Evolutionary conservation across 2,329 filamentous ascomycete species (phyloP).

Genomic region (Neonectria faginata): DNA sequence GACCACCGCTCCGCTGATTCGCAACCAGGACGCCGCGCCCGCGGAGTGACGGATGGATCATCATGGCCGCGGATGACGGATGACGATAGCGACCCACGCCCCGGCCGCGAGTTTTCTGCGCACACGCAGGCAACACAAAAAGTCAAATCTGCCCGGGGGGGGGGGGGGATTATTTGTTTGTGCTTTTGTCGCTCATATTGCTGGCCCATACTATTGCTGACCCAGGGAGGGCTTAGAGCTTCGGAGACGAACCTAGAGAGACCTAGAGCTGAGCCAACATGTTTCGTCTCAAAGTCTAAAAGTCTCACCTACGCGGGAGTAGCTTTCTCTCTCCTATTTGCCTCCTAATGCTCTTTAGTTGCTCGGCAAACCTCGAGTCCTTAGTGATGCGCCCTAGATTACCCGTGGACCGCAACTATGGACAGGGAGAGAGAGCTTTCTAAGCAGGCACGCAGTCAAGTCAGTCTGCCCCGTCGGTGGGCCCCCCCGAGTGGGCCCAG

Average conservation of each 20-base stretch:
- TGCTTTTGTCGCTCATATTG: background rate
- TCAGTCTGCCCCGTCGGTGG: conserved; percentile 3
- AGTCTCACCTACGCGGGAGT: conserved; percentile 15
- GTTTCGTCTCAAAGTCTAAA: conserved; percentile 45
- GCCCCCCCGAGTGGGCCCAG: conserved; percentile 30
- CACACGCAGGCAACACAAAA: background rate
- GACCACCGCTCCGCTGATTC: background rate
- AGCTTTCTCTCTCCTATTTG: background rate
- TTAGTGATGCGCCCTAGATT: background rate
- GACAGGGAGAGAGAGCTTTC: background rate
- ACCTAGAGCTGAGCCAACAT: conserved; percentile 13
- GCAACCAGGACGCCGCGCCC: background rate
- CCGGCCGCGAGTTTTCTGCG: background rate
- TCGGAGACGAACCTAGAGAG: conserved; percentile 8
- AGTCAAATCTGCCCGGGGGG: background rate
- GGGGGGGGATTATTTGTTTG: background rate
- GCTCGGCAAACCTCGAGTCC: background rate
- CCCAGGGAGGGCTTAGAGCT: background rate
- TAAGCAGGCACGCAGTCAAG: conserved; percentile 7
- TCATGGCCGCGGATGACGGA: background rate
- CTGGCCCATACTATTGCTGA: background rate
- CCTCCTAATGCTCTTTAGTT: background rate
- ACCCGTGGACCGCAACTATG: background rate
- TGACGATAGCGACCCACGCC: conserved; percentile 5
- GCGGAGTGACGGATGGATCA: background rate